Evolutionary conservation across 2,329 filamentous ascomycete species (phyloP).

Genomic region (Cercospora sp.): DNA sequence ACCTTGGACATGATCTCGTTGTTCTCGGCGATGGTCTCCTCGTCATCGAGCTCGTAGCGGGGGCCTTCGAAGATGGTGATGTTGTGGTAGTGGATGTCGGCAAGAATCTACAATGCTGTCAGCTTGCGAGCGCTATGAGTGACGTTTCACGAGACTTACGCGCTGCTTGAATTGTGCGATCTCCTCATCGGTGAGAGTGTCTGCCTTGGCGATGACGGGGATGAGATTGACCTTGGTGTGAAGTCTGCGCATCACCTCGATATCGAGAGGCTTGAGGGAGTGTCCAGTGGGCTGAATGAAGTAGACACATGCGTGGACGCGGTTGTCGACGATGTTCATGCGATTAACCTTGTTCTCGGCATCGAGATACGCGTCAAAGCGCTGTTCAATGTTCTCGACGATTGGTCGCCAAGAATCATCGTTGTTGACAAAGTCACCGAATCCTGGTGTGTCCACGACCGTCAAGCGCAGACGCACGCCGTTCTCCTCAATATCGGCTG

Average conservation of each 20-base stretch:
- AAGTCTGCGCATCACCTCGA: constrained; percentile 98
- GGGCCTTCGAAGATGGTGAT: constrained; percentile 99
- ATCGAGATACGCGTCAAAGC: constrained; percentile 96
- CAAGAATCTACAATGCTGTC: constrained; percentile 70
- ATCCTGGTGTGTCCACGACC: constrained; percentile 95
- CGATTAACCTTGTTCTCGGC: constrained; percentile 99
- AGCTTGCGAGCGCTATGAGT: constrained; percentile 17
- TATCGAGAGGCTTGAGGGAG: constrained; percentile 96
- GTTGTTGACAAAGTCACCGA: constrained; percentile 99
- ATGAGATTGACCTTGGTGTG: constrained; percentile 99
- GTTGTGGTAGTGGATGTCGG: constrained; percentile 93
- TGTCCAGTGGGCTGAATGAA: constrained; percentile 99
- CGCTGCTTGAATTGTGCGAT: constrained; percentile 91
- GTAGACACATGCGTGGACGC: constrained; percentile 98
- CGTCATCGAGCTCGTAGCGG: constrained; percentile 96
- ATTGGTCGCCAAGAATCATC: constrained; percentile 99
- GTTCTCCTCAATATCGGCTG: constrained; percentile 84
- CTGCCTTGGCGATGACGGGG: constrained; percentile 96
- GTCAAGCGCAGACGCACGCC: constrained; percentile 94
- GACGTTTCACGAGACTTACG: constrained; percentile 59
- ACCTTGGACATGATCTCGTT: constrained; percentile 99
- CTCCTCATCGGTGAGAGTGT: constrained; percentile 97
- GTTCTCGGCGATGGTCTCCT: constrained; percentile 99
- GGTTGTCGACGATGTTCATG: constrained; percentile 99
- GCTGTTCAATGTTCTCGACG: constrained; percentile 98